phyloP scores from a whole-genome alignment of 495 filamentous ascomycete species.

The Antarctomyces pellizariae region DNA sequence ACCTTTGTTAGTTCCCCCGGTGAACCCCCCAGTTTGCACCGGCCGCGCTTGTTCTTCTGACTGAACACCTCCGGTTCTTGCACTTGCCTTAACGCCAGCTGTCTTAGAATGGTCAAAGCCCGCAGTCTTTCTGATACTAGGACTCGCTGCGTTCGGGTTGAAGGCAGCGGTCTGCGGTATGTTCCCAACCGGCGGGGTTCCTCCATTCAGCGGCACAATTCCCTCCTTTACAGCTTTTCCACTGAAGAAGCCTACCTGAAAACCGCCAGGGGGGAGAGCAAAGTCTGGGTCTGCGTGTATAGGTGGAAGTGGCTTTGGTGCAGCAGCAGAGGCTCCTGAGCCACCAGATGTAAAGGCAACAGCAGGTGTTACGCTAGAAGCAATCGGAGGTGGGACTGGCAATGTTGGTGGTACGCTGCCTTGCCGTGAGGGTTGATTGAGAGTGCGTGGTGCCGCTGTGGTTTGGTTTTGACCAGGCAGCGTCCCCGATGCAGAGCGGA shows the following conservation, averaged over 20 bases:
- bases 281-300: constrained; percentile 1
- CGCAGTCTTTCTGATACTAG: constrained; percentile 69
- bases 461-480: too few species aligned
- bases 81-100: constrained; percentile 5
- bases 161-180: constrained; percentile 32
- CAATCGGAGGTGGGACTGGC: too few species aligned
- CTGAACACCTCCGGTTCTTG: constrained; percentile 3
- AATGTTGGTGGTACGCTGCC: too few species aligned
- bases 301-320: constrained; percentile 1
- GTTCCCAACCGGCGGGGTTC: constrained; percentile 16
- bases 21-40: too few species aligned
- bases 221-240: constrained; percentile 39
- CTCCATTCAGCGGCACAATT: constrained; percentile 17
- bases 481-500: too few species aligned
- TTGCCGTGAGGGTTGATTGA: too few species aligned
- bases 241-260: constrained; percentile 46
- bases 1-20: too few species aligned
- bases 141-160: constrained; percentile 63
- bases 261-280: constrained; percentile 1
- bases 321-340: neutral
- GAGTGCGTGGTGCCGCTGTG: too few species aligned
- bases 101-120: constrained; percentile 71
- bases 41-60: too few species aligned
- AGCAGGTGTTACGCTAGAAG: too few species aligned
- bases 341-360: constrained; percentile 13